These are phyloP conservation scores for Pichia sp. DNA, from an alignment of 1,139 yeast species.

Conservation along the genomic window DNA sequence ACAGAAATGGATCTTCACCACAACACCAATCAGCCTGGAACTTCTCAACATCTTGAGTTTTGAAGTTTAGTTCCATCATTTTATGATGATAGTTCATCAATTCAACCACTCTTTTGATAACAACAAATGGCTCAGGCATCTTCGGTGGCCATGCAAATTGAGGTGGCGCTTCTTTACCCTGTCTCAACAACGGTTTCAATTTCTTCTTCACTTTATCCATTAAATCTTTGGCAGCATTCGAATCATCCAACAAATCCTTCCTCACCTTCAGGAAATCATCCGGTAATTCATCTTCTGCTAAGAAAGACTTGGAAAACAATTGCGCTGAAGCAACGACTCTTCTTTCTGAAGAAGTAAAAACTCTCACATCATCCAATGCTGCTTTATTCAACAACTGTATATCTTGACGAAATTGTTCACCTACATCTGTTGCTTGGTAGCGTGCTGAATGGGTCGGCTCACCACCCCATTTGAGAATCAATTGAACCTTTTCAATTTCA, in stretches of 20 bases:
- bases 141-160: slow-evolving; percentile 99
- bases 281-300: slow-evolving; percentile 69
- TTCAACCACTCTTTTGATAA: slow-evolving; percentile 89
- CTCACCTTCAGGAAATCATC: slow-evolving; percentile 78
- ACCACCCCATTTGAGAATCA: slow-evolving; percentile 98
- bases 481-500: slow-evolving; percentile 91
- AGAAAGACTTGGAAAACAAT: slow-evolving; percentile 75
- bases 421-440: slow-evolving; percentile 90
- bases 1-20: slow-evolving; percentile 86
- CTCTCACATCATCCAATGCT: slow-evolving; percentile 78
- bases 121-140: slow-evolving; percentile 95
- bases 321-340: slow-evolving; percentile 92
- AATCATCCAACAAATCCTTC: slow-evolving; percentile 89
- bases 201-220: slow-evolving; percentile 98
- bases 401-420: slow-evolving; percentile 93
- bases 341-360: slow-evolving; percentile 89
- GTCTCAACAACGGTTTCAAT: slow-evolving; percentile 86
- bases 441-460: slow-evolving; percentile 98
- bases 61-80: slow-evolving; percentile 80
- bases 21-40: slow-evolving; percentile 93
- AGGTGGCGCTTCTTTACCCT: slow-evolving; percentile 97
- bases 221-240: slow-evolving; percentile 95
- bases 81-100: slow-evolving; percentile 88
- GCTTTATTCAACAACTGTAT: slow-evolving; percentile 79
- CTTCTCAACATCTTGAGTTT: slow-evolving; percentile 55